A percentile compares a stretch with the other conserved stretches of the same genome.
phyloP scores from a whole-genome alignment of 768 basidiomycete species.

The Candolleomyces eurysporus region DNA sequence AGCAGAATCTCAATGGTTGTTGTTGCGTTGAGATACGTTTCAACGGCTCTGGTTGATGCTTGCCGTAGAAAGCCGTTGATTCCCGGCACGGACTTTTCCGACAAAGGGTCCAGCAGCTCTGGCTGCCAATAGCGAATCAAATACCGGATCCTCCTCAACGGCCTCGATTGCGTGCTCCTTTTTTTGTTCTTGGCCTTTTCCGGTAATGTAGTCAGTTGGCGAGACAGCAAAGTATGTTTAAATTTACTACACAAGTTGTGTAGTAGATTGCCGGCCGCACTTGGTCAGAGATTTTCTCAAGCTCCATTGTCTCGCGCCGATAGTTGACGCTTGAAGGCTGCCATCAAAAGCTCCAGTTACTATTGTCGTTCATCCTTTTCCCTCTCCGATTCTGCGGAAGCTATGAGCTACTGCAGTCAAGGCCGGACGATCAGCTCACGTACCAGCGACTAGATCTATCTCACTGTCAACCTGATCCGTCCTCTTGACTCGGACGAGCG shows the following conservation, averaged over 20 bases:
- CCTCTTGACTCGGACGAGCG: too few relatives aligned
- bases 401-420: not conserved
- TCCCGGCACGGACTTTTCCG: too few relatives aligned
- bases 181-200: too few relatives aligned
- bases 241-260: too few relatives aligned
- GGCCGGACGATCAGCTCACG: constrained; percentile 18
- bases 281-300: constrained; percentile 61
- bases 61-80: too few relatives aligned
- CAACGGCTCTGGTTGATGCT: too few relatives aligned
- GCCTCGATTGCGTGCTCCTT: constrained; percentile 71
- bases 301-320: constrained; percentile 56
- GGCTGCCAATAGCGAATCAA: constrained; percentile 71
- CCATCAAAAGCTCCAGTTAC: constrained; percentile 61
- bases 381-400: constrained; percentile 51
- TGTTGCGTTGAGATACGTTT: too few relatives aligned
- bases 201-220: constrained; percentile 18
- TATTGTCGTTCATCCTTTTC: constrained; percentile 76
- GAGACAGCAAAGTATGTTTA: not conserved
- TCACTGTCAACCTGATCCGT: constrained; percentile 67
- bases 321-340: constrained; percentile 65
- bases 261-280: constrained; percentile 33
- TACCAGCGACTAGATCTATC: constrained; percentile 75
- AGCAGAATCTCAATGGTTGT: too few relatives aligned
- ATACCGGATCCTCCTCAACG: constrained; percentile 65
- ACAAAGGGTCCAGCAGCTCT: too few relatives aligned